Evolutionary conservation across 352 stramenopile genomes (phyloP), one percentile per base, ranked within the genome.

Genomic region (Phytophthora sp.): DNA sequence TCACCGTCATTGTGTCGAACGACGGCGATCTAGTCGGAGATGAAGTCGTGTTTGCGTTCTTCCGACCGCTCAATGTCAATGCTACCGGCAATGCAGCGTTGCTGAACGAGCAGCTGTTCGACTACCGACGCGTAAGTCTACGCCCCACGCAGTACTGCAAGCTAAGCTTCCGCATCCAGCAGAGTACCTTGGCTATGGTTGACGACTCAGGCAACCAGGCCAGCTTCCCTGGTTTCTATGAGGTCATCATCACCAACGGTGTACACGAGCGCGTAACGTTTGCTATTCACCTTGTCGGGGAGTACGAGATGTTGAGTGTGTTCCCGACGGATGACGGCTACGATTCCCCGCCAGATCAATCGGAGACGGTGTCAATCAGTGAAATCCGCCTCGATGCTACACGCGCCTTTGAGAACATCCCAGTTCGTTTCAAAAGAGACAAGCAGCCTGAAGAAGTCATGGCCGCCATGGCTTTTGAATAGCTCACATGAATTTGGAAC

Each of bases 31-130:
- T 77, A 6, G 71, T 63, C 4, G 86, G 78, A 15, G 86, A 91
- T 33, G 86, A 94, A 71, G 80, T 94, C n/a, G 70, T 94, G 38
- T 79, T 94, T 57, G 86, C 80, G 15, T 93, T 86, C 61, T 94
- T 94, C 61, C 82, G 84, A 4, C 84, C 86, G 7, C 58, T 94
- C 4, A 73, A 77, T 9, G 77, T 80, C 9, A 76, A 88, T 42
- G 75, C 69, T 18, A 91, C 82, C 0, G 86, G 84, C 9, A 74
- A 75, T 1, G 86, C 73, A 21, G 82, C 74, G 42, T 63, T 88
- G 23, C 68, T 94, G 35, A 92, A 94, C 60, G 73, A 93, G 67
- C 86, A 94, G 59, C 66, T 94, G 29, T 93, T 94, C 39, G 73
- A 73, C 45, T 94, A 88, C 52, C 58, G 76, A 52, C 84, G 86